Evolutionary conservation across 768 basidiomycete genomes (phyloP), one percentile per base, ranked within the genome.

Genomic region (Sporobolomyces pararoseus): DNA sequence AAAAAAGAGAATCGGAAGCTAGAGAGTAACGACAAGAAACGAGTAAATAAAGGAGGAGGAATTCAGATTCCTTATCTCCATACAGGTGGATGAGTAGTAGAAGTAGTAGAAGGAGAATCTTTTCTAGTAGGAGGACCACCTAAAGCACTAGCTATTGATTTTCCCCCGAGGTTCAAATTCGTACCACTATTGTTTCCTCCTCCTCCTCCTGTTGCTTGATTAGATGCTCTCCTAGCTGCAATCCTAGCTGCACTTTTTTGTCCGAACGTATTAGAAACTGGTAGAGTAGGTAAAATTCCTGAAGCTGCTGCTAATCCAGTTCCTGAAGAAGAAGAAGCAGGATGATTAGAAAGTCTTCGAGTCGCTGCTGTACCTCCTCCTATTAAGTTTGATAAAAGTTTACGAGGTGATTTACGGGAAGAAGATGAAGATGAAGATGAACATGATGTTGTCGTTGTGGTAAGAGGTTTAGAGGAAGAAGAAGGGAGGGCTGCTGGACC

Each of bases 181-280:
- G 58, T 46, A 3, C 68, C 68, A 34, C 58, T 61, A 29, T 52
- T 70, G 59, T 70, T 70, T 29, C 49, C 68, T 6, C n/a, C n/a
- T n/a, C n/a, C n/a, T n/a, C n/a, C n/a, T n/a, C n/a, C n/a, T n/a
- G n/a, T n/a, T n/a, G 63, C 21, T 44, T 65, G 25, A 6, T 59
- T 54, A 39, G 68, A 65, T 25, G 64, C 68, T 44, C 63, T 21
- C 13, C 63, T 27, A 25, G 68, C 68, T 3, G 68, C 68, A 52
- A 70, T 65, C 52, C 68, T 32, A 1, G 68, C 68, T 1, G 63
- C 63, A 47, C 68, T 70, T 63, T 70, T 70, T 44, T 60, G 57
- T 25, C 68, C 68, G 19, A 70, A 70, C 16, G 58, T 34, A 23
- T 35, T 47, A 0, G 57, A 50, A 34, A 53, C 63, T 0, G 63